phyloP scores from a whole-genome alignment of 345 rosid species.

The Eucalyptus cloeziana region DNA sequence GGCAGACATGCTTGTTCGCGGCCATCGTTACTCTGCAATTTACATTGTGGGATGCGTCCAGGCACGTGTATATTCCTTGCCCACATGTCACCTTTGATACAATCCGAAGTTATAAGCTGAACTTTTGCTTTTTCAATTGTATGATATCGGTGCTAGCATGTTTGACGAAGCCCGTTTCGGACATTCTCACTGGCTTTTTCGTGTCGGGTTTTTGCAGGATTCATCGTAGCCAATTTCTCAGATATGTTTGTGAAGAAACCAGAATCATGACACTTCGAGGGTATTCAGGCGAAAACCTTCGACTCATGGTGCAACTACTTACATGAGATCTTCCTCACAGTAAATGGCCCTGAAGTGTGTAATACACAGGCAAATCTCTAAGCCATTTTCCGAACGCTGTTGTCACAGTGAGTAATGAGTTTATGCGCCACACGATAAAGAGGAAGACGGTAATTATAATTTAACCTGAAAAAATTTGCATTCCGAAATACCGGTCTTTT shows the following conservation, averaged over 20 bases:
- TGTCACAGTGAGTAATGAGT: neutral
- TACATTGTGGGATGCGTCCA: constrained; percentile 68
- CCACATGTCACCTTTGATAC: neutral
- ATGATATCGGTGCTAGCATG: neutral
- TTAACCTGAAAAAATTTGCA: neutral
- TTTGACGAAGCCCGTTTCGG: neutral
- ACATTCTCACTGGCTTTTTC: neutral
- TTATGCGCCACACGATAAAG: neutral
- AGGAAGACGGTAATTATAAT: neutral
- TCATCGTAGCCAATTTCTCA: constrained; percentile 30
- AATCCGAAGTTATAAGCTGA: neutral
- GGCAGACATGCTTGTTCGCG: constrained; percentile 65
- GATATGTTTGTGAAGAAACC: constrained; percentile 10
- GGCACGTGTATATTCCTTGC: constrained; percentile 6
- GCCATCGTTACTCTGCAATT: constrained; percentile 53
- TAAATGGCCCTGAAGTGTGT: neutral
- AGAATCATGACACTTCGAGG: neutral
- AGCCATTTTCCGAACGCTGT: neutral
- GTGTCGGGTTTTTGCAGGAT: constrained; percentile 47
- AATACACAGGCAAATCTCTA: neutral
- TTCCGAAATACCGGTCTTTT: too few species aligned
- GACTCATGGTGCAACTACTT: neutral
- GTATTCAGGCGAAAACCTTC: neutral
- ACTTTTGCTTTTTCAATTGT: neutral
- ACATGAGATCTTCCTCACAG: neutral